phyloP scores from a whole-genome alignment of 2,329 filamentous ascomycete species.

The Stachybotrys chartarum region DNA sequence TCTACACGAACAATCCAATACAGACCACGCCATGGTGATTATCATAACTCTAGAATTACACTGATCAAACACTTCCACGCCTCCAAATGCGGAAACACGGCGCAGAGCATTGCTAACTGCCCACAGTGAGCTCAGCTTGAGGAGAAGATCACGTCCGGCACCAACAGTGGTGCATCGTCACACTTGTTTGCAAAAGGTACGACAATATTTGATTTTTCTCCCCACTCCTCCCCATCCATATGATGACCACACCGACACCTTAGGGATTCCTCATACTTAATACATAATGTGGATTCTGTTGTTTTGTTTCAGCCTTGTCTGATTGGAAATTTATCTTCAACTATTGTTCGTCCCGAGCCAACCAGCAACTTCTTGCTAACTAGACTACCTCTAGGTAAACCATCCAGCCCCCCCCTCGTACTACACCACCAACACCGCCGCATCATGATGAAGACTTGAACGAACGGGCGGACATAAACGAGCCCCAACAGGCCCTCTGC shows the following conservation, averaged over 20 bases:
- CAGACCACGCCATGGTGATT: conserved; percentile 53
- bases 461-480: conserved; percentile 65
- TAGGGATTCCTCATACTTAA: conserved; percentile 64
- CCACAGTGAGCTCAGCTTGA: not conserved
- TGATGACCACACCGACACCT: conserved; percentile 58
- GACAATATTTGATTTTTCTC: conserved; percentile 2
- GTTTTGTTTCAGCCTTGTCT: conserved; percentile 64
- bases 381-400: conserved; percentile 32
- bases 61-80: conserved; percentile 39
- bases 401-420: not conserved
- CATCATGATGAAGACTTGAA: conserved; percentile 58
- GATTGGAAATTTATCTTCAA: conserved; percentile 34
- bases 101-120: not conserved
- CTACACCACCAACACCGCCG: conserved; percentile 11
- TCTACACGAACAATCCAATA: conserved; percentile 54
- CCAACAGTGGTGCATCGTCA: not conserved
- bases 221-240: conserved; percentile 21
- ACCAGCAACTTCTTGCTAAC: conserved; percentile 17
- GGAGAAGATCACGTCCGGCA: not conserved
- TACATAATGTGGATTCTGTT: conserved; percentile 56
- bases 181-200: conserved; percentile 34
- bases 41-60: conserved; percentile 42
- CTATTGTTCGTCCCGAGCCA: conserved; percentile 21
- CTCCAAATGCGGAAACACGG: conserved; percentile 1
- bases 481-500: conserved; percentile 38